phyloP scores from a whole-genome alignment of 164 flowering plant species.

The Berberis vulgaris region DNA sequence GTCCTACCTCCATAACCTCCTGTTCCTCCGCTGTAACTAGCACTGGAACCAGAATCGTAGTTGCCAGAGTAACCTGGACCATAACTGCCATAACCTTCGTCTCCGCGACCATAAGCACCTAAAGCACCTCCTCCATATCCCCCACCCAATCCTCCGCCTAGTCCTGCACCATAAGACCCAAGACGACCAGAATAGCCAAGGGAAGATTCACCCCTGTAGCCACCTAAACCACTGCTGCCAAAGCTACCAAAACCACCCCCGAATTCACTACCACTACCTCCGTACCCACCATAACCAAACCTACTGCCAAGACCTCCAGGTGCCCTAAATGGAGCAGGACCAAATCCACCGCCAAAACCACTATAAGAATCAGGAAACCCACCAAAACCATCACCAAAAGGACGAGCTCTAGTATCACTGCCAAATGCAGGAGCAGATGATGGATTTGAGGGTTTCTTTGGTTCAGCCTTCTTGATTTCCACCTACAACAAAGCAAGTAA shows the following conservation, averaged over 20 bases:
- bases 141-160: constrained; percentile 44
- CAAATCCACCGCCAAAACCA: constrained; percentile 48
- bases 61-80: constrained; percentile 52
- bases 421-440: constrained; percentile 50
- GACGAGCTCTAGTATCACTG: constrained; percentile 75
- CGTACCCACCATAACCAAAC: constrained; percentile 51
- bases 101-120: constrained; percentile 50
- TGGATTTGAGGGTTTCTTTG: constrained; percentile 90
- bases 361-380: constrained; percentile 54
- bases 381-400: constrained; percentile 50
- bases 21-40: constrained; percentile 63
- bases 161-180: constrained; percentile 50
- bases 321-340: constrained; percentile 71
- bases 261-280: constrained; percentile 34
- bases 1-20: constrained; percentile 67
- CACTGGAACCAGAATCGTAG: constrained; percentile 71
- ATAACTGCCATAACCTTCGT: constrained; percentile 51
- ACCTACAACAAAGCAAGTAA: constrained; percentile 91
- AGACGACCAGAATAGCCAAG: constrained; percentile 49
- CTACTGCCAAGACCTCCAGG: constrained; percentile 50
- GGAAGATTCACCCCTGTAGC: constrained; percentile 41
- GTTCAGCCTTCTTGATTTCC: constrained; percentile 99
- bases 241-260: constrained; percentile 41
- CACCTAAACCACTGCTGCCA: constrained; percentile 33
- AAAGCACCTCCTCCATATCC: constrained; percentile 21